Evolutionary conservation across 352 stramenopile genomes (phyloP).

Genomic region (Pythium monospermum): DNA sequence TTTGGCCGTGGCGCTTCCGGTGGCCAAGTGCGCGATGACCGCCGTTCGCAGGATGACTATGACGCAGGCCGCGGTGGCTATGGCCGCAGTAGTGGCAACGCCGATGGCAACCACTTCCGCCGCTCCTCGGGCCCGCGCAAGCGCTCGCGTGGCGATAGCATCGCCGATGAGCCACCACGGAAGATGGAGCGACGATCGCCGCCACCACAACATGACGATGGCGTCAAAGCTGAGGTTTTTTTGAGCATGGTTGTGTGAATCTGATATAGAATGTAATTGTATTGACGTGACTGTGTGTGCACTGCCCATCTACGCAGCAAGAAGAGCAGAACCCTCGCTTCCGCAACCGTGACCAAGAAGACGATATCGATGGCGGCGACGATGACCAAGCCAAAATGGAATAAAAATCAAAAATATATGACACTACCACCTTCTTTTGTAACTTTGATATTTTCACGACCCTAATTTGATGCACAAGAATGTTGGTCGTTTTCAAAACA

Average conservation of each 20-base stretch:
- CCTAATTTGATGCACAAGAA: too few species aligned
- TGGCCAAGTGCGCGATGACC: constrained; percentile 81
- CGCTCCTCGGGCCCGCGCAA: constrained; percentile 45
- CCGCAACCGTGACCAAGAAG: constrained; percentile 43
- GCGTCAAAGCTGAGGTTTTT: constrained; percentile 11
- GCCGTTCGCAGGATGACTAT: constrained; percentile 82
- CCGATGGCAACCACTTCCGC: constrained; percentile 68
- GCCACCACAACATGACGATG: constrained; percentile 12
- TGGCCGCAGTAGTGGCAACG: constrained; percentile 57
- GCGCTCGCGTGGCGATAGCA: constrained; percentile 50
- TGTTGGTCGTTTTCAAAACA: too few species aligned
- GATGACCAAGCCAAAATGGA: constrained; percentile 7
- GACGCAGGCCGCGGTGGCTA: constrained; percentile 77
- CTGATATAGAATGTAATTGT: background rate
- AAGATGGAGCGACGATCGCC: constrained; percentile 32
- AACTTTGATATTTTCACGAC: too few species aligned
- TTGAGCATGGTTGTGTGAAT: too few species aligned
- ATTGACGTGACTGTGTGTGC: constrained; percentile 2
- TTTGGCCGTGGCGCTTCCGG: constrained; percentile 80
- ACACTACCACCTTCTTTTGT: too few species aligned
- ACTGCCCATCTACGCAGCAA: too few species aligned
- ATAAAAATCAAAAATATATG: too few species aligned
- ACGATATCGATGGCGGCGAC: constrained; percentile 23
- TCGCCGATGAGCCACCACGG: constrained; percentile 37
- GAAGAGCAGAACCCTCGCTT: constrained; percentile 62